Percentiles rank a stretch among this genome's conserved stretches.
These are phyloP conservation scores for Halophytophthora batemanensis DNA, from an alignment of 352 stramenopile species.

Conservation along the genomic window DNA sequence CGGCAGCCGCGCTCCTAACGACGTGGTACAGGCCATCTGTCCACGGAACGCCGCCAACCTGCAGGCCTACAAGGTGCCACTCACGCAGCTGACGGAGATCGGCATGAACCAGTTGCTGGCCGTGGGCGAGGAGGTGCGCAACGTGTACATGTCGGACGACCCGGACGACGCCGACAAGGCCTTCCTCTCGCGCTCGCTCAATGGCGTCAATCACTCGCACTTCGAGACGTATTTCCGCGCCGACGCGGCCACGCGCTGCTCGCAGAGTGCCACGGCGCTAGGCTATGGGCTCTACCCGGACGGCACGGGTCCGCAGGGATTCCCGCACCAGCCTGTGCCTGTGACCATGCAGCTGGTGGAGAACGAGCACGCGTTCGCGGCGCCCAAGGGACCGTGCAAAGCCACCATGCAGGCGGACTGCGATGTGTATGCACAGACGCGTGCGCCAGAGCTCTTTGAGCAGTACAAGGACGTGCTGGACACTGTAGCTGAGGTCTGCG, in stretches of 20 bases:
- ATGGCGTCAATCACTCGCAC: slow-evolving; percentile 67
- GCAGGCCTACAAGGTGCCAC: slow-evolving; percentile 71
- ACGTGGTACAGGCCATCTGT: slow-evolving; percentile 51
- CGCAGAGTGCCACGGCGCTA: slow-evolving; percentile 70
- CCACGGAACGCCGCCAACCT: slow-evolving; percentile 69
- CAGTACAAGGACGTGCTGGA: slow-evolving; percentile 56
- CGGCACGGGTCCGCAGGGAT: slow-evolving; percentile 63
- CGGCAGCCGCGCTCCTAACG: slow-evolving; percentile 76
- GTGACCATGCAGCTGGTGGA: slow-evolving; percentile 83
- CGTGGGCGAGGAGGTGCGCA: slow-evolving; percentile 64
- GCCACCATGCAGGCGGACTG: slow-evolving; percentile 49
- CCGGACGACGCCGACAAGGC: slow-evolving; percentile 29
- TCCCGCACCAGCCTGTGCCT: slow-evolving; percentile 66
- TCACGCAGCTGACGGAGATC: slow-evolving; percentile 78
- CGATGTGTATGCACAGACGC: slow-evolving; percentile 48
- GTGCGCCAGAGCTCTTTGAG: slow-evolving; percentile 53
- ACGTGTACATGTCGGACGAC: slow-evolving; percentile 58
- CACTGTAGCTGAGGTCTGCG: slow-evolving; percentile 52
- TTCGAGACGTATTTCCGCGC: slow-evolving; percentile 86
- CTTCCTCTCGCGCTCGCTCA: slow-evolving; percentile 70
- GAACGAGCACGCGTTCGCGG: slow-evolving; percentile 85
- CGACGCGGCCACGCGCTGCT: slow-evolving; percentile 75
- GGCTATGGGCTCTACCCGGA: slow-evolving; percentile 81
- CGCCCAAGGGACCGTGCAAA: slow-evolving; percentile 72
- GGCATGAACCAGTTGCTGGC: slow-evolving; percentile 77